Evolutionary conservation across 495 filamentous ascomycete species (phyloP).

Genomic region (Neurospora sp.): DNA sequence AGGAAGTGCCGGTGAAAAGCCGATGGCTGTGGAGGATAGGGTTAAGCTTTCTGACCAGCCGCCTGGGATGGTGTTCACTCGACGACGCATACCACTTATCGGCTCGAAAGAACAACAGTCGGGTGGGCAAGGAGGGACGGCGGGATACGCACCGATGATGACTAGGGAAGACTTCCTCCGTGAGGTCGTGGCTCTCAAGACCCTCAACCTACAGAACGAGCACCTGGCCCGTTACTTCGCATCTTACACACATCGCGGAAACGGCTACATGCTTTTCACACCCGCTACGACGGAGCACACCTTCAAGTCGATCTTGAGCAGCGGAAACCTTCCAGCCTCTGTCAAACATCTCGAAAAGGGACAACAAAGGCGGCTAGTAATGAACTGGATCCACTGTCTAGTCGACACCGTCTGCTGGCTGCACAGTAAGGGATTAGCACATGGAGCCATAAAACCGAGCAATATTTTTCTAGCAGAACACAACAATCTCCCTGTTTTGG

Average conservation of each 20-base stretch:
- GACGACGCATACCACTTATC: slow-evolving; percentile 55
- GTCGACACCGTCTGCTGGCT: slow-evolving; percentile 66
- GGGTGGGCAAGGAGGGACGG: slow-evolving; percentile 31
- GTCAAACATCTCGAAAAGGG: slow-evolving; percentile 67
- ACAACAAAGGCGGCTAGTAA: slow-evolving; percentile 54
- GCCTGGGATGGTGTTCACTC: slow-evolving; percentile 47
- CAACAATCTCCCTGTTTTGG: neutral
- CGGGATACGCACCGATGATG: slow-evolving; percentile 35
- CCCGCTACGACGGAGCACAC: slow-evolving; percentile 58
- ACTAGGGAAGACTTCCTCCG: slow-evolving; percentile 56
- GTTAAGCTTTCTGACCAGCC: slow-evolving; percentile 53
- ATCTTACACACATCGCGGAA: slow-evolving; percentile 66
- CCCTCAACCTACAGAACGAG: slow-evolving; percentile 50
- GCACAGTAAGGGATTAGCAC: slow-evolving; percentile 60
- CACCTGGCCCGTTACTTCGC: slow-evolving; percentile 75
- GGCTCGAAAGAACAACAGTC: neutral
- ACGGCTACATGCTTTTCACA: slow-evolving; percentile 67
- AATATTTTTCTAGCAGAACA: neutral
- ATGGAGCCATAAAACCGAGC: slow-evolving; percentile 67
- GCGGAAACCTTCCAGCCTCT: slow-evolving; percentile 39
- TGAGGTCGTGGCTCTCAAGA: slow-evolving; percentile 52
- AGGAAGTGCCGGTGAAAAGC: neutral
- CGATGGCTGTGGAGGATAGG: slow-evolving; percentile 37
- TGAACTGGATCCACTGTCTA: slow-evolving; percentile 86
- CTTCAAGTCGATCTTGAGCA: slow-evolving; percentile 68